Conservation (phyloP, 2,329 filamentous ascomycete genomes). For the Aurifilum marmelostoma region DNA sequence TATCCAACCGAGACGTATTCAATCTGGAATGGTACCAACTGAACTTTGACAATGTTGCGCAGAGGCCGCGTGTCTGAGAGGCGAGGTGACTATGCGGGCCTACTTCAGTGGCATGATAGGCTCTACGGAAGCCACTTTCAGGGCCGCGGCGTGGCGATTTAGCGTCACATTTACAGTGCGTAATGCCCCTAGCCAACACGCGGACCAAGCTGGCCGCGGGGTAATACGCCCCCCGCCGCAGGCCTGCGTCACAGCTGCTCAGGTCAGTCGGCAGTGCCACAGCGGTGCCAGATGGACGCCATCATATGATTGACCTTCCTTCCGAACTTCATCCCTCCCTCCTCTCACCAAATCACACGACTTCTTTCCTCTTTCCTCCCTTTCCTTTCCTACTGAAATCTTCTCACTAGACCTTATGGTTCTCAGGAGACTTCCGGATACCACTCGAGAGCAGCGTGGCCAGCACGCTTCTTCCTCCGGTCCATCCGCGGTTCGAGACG, state of each 20-base stretch:
- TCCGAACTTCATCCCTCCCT: background rate
- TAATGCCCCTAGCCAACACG: background rate
- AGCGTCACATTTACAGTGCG: background rate
- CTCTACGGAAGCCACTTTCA: background rate
- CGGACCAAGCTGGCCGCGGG: constrained; percentile 8
- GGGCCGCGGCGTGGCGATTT: constrained; percentile 2
- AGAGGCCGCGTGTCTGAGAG: constrained; percentile 12
- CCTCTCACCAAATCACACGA: background rate
- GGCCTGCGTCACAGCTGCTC: background rate
- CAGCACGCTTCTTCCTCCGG: background rate
- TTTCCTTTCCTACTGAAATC: background rate
- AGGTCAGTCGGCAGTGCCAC: constrained; percentile 5
- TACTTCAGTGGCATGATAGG: background rate
- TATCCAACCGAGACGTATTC: background rate
- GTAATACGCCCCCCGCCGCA: constrained; percentile 4
- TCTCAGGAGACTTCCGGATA: constrained; percentile 9
- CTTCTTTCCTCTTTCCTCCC: background rate
- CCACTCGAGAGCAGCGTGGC: background rate
- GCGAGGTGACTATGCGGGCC: background rate
- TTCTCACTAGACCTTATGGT: constrained; percentile 5
- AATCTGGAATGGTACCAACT: background rate
- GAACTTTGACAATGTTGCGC: background rate
- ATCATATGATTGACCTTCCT: constrained; percentile 20
- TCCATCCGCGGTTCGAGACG: constrained; percentile 1
- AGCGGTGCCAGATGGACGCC: background rate